Percentiles rank a stretch among this genome's conserved stretches.
phyloP scores from a whole-genome alignment of 2,329 filamentous ascomycete genomes.

The Curvularia eragrostidis region DNA sequence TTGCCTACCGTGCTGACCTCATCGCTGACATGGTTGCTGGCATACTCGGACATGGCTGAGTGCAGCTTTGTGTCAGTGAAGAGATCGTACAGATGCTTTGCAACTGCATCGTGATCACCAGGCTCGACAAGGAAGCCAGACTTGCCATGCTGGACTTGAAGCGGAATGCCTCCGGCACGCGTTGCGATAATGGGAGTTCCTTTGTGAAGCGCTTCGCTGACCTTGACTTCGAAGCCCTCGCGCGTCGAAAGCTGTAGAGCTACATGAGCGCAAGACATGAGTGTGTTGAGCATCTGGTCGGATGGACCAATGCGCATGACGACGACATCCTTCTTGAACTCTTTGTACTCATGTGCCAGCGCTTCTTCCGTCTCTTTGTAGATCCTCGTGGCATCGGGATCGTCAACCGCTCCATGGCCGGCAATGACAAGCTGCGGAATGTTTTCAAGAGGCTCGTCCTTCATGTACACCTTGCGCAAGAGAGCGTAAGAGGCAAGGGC shows the following conservation, averaged over 20 bases:
- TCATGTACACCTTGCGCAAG: constrained; percentile 68
- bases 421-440: constrained; percentile 77
- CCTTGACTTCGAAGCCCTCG: constrained; percentile 87
- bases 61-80: constrained; percentile 72
- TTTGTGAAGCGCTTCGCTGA: constrained; percentile 82
- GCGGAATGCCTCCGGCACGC: constrained; percentile 76
- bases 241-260: constrained; percentile 80
- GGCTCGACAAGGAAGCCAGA: constrained; percentile 77
- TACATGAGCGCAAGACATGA: constrained; percentile 74
- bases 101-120: constrained; percentile 73
- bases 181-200: constrained; percentile 80
- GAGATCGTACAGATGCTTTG: constrained; percentile 68
- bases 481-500: constrained; percentile 78
- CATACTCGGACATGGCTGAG: constrained; percentile 70
- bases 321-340: constrained; percentile 65
- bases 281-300: constrained; percentile 79
- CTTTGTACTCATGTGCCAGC: constrained; percentile 65
- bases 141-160: constrained; percentile 75
- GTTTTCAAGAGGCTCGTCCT: constrained; percentile 56
- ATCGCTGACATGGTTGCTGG: constrained; percentile 72
- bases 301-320: constrained; percentile 79
- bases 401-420: constrained; percentile 81
- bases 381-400: constrained; percentile 75
- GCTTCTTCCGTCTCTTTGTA: constrained; percentile 75
- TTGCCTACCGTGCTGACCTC: constrained; percentile 85